Evolutionary conservation across 257 asterid species (phyloP), one percentile per base, ranked within the genome.

Genomic region (Schizonepeta tenuifolia): DNA sequence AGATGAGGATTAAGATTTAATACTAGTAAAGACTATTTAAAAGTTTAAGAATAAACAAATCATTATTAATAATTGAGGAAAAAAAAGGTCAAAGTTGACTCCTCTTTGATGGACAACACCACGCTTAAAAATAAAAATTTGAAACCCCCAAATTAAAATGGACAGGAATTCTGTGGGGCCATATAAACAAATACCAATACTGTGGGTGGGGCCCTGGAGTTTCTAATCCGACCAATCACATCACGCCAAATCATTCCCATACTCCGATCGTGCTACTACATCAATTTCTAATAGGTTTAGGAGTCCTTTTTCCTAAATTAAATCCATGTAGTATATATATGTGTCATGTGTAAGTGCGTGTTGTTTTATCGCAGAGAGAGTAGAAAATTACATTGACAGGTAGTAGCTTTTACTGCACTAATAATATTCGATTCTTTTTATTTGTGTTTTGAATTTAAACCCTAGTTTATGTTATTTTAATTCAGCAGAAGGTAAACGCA

Each of bases 191-290:
- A 28, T n/a, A n/a, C n/a, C 3, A 28, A 28, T 1, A 1, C 33
- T 28, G 4, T 28, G 33, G 3, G 4, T 28, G 33, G 3, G 6
- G 47, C 58, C 31, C 49, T 35, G 40, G 28, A 41, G 1, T 57
- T 46, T 55, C 2, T 20, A n/a, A 31, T 47, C 15, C 18, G 35
- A 31, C 66, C 65, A 40, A 64, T 65, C 67, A 66, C 26, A 66
- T 74, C 47, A 74, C 14, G 73, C 65, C 79, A 67, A 47, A 59
- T 67, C 74, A 58, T 36, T 36, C 49, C 46, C 65, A 33, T 17
- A 7, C 41, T 67, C 61, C 67, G 28, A 56, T 56, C 54, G 41
- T 28, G 5, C 54, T 5, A 15, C 5, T n/a, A 24, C 24, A 24
- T 12, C n/a, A 21, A 12, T 12, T 24, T 10, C 62, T 56, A 56